Evolutionary conservation across 352 stramenopile genomes (phyloP).

Genomic region (Pythium guiyangense): DNA sequence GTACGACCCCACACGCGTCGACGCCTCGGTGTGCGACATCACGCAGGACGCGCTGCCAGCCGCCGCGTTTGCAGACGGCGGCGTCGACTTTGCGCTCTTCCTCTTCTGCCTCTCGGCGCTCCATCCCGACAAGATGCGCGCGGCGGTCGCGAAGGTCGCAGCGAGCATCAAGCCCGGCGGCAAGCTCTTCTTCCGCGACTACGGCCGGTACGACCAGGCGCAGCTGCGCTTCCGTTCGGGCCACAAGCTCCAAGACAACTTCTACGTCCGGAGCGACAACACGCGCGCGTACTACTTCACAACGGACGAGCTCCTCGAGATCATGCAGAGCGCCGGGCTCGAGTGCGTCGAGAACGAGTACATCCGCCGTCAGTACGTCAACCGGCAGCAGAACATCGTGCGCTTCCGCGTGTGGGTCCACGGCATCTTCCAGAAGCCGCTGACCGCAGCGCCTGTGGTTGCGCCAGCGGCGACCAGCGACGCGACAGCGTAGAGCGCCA

Average conservation of each 20-base stretch:
- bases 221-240: conserved; percentile 90
- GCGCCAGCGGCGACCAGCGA: background rate
- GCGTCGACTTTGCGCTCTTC: conserved; percentile 80
- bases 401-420: conserved; percentile 89
- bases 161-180: conserved; percentile 69
- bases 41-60: conserved; percentile 68
- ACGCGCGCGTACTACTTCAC: conserved; percentile 96
- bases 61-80: conserved; percentile 44
- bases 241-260: conserved; percentile 92
- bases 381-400: conserved; percentile 80
- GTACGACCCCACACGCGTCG: conserved; percentile 68
- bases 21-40: conserved; percentile 80
- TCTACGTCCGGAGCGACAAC: conserved; percentile 94
- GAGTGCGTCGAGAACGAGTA: conserved; percentile 77
- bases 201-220: conserved; percentile 94
- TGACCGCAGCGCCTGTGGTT: conserved; percentile 6
- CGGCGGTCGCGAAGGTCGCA: conserved; percentile 85
- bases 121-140: conserved; percentile 83
- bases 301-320: conserved; percentile 63
- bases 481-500: background rate
- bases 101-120: conserved; percentile 92
- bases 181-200: conserved; percentile 93
- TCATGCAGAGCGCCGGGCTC: conserved; percentile 60
- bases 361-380: conserved; percentile 85
- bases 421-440: conserved; percentile 77